Evolutionary conservation across 2,329 filamentous ascomycete species (phyloP), one percentile per base, ranked within the genome.

Genomic region (Bimuria novae-zelandiae): DNA sequence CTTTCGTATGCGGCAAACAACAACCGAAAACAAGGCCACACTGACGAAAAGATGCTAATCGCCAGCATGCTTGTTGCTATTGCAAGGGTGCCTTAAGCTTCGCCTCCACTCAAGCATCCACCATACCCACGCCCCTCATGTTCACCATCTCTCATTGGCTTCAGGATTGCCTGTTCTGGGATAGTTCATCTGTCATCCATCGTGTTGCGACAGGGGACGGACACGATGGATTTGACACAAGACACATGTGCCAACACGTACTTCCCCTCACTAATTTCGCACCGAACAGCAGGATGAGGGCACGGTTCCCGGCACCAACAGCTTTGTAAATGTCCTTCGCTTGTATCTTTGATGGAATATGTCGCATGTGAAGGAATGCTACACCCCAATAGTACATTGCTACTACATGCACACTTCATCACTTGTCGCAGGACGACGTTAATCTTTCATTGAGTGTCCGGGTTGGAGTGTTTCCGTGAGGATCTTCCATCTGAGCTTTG

Each of bases 1-100:
- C 62, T 70, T 68, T 52, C 43, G 43, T 29, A 61, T 64, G 61
- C 64, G 45, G 25, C 55, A 55, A 59, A 57, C 57, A 60, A 59
- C 52, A 66, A 60, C 62, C 62, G 65, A 63, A 54, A 37, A 43
- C 56, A 57, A 59, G 59, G 67, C 59, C 68, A 59, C 54, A 62
- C 51, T 52, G 47, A 61, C 50, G 59, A 50, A 55, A 56, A 49
- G 49, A 52, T 59, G 52, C 63, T 59, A 55, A 51, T 49, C 33
- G 40, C 52, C 55, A 47, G 56, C 47, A 17, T 36, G 12, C 19
- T 16, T 25, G 52, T 21, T 37, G 23, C 27, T 32, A 29, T 48
- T 16, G 42, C 37, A 35, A 30, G 32, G 36, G 22, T 30, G 4
- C 21, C 37, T 7, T 33, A 49, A 51, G 49, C 45, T 48, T 48